Evolutionary conservation across 768 basidiomycete species (phyloP), one percentile per base, ranked within the genome.

Genomic region (Amanita pallidorosea): DNA sequence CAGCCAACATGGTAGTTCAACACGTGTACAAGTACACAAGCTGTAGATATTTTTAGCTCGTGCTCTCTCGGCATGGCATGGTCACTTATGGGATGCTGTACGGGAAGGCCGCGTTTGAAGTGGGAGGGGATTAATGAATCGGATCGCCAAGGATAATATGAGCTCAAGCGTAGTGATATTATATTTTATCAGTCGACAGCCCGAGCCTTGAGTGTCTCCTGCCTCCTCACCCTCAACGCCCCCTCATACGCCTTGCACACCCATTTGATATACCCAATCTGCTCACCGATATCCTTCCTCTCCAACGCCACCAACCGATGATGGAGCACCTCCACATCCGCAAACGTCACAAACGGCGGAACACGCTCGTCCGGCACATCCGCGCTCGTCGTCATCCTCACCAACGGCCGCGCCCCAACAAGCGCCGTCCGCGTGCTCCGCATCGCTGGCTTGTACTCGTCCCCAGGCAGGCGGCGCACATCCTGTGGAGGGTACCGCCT

Each of bases 291-390:
- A 8, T 41, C 23, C 23, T 35, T 20, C 31, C 42, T 45, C 20
- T 36, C 49, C 31, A 18, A 45, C 11, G 63, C 68, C 12, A 84
- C 78, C 25, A 92, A 65, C 23, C 83, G 72, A 52, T 89, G 77
- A 61, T 95, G 91, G 46, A 96, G 68, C 5, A 83, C 54, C 55
- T 88, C 83, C n/a, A 95, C 56, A 60, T 95, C 90, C 13, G 67
- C 56, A 61, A 92, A 95, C 11, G 79, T 73, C 18, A 95, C 57
- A 36, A 92, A 62, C 0, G 92, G 92, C 0, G 92, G 88, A 5
- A 96, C 83, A 20, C 74, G 61, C 56, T 90, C 85, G 60, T 96
- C 93, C 1, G 79, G 75, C 3, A 85, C 71, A 15, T 80, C 77
- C 2, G 70, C 64, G 0, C 66, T 63, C 5, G 81, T 74, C 2